Percentiles rank a stretch among this genome's conserved stretches.
phyloP scores from a whole-genome alignment of 1,284 basidiomycete genomes.

The Athelia psychrophila region DNA sequence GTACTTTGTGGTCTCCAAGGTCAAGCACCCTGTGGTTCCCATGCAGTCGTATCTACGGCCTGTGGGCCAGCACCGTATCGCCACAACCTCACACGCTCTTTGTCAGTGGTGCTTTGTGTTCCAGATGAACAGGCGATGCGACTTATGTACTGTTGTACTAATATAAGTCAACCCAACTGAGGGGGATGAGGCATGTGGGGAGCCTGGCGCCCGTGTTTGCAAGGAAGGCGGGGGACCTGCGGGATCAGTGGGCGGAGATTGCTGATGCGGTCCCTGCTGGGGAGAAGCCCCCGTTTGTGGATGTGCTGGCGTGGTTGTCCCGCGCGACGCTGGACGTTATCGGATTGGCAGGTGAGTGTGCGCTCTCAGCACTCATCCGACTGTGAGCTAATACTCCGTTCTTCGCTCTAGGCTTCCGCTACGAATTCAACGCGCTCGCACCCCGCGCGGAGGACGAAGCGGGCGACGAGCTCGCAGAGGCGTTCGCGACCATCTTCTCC shows the following conservation, averaged over 20 bases:
- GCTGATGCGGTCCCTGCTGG: conserved; percentile 20
- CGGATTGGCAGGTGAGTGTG: conserved; percentile 55
- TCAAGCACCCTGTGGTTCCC: too few relatives aligned
- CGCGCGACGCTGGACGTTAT: conserved; percentile 72
- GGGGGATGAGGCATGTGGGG: conserved; percentile 49
- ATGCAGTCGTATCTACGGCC: too few relatives aligned
- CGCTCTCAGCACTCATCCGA: neutral
- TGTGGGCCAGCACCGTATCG: too few relatives aligned
- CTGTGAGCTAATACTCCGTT: too few relatives aligned
- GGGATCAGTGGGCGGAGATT: conserved; percentile 33
- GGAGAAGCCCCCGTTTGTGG: conserved; percentile 34
- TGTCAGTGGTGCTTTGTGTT: too few relatives aligned
- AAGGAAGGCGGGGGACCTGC: conserved; percentile 56
- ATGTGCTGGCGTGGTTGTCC: conserved; percentile 59
- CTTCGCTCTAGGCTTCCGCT: conserved; percentile 51
- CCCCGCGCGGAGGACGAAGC: conserved; percentile 14
- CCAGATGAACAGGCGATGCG: too few relatives aligned
- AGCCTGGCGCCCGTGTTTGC: conserved; percentile 62
- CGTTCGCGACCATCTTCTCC: conserved; percentile 53
- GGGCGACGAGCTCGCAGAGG: conserved; percentile 51
- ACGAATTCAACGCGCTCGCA: conserved; percentile 52
- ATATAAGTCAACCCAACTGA: too few relatives aligned
- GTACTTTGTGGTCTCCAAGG: too few relatives aligned
- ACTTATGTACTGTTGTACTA: too few relatives aligned
- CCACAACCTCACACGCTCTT: too few relatives aligned